phyloP scores from a whole-genome alignment of 179 eudicot genomes.

The Drosera spatulata region DNA sequence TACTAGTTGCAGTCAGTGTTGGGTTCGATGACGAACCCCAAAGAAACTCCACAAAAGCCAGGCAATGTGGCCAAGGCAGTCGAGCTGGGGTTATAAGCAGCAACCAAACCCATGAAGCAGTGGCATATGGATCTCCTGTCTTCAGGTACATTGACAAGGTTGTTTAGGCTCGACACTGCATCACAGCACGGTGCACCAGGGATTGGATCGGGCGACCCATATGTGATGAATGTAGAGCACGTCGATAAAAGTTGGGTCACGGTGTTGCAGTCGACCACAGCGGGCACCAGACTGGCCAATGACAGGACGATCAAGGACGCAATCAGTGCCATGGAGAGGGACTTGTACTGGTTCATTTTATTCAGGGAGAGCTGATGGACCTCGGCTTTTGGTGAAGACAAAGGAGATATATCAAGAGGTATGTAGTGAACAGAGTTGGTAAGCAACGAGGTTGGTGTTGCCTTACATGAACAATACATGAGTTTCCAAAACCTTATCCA shows the following conservation, averaged over 20 bases:
- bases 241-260: slow-evolving; percentile 44
- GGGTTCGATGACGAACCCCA: slow-evolving; percentile 78
- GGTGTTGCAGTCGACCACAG: slow-evolving; percentile 33
- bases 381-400: too few relatives aligned
- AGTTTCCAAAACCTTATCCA: too few relatives aligned
- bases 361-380: too few relatives aligned
- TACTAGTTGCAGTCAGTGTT: slow-evolving; percentile 70
- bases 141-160: slow-evolving; percentile 20
- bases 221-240: slow-evolving; percentile 38
- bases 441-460: too few relatives aligned
- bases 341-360: too few relatives aligned
- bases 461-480: too few relatives aligned
- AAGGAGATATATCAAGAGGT: too few relatives aligned
- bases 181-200: slow-evolving; percentile 56
- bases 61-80: slow-evolving; percentile 80
- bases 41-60: slow-evolving; percentile 79
- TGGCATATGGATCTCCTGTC: slow-evolving; percentile 26
- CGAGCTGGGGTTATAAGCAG: slow-evolving; percentile 33
- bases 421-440: too few relatives aligned
- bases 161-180: slow-evolving; percentile 32
- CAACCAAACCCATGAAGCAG: slow-evolving; percentile 50
- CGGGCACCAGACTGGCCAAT: neutral
- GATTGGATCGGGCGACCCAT: slow-evolving; percentile 47
- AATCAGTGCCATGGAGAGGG: too few relatives aligned
- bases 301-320: neutral